Evolutionary conservation across 495 filamentous ascomycete species (phyloP).

Genomic region (Hypoxylon perforatum): DNA sequence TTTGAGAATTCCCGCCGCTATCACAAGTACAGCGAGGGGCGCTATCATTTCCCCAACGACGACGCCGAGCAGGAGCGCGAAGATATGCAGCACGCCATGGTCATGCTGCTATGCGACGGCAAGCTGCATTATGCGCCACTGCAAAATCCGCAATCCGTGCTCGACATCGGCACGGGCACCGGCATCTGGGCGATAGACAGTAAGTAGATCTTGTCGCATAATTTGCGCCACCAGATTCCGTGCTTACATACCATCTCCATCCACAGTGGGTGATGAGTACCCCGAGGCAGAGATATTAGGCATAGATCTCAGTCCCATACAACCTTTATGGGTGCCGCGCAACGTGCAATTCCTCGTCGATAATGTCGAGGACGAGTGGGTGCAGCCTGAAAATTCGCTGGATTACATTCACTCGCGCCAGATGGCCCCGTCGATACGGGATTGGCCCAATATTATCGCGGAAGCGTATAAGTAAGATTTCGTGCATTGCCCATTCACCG

Average conservation of each 20-base stretch:
- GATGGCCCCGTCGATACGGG: constrained; percentile 58
- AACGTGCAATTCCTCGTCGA: constrained; percentile 68
- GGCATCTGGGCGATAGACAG: constrained; percentile 72
- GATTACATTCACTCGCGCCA: constrained; percentile 65
- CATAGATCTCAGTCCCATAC: constrained; percentile 70
- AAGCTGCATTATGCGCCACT: constrained; percentile 61
- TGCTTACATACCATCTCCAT: constrained; percentile 8
- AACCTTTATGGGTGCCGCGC: constrained; percentile 63
- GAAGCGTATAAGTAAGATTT: constrained; percentile 50
- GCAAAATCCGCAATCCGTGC: constrained; percentile 56
- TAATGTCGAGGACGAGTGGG: constrained; percentile 66
- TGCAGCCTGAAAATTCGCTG: constrained; percentile 54
- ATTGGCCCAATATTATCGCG: constrained; percentile 57
- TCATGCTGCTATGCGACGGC: constrained; percentile 54
- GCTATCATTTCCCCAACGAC: constrained; percentile 68
- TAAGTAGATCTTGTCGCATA: constrained; percentile 34
- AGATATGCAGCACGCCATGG: constrained; percentile 57
- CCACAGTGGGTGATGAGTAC: constrained; percentile 62
- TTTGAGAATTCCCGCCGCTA: constrained; percentile 72
- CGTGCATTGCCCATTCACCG: background rate
- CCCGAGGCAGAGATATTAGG: constrained; percentile 60
- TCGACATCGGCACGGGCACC: constrained; percentile 71
- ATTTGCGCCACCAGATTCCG: constrained; percentile 1
- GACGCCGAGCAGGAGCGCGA: constrained; percentile 60
- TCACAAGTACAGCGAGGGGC: constrained; percentile 68